Evolutionary conservation across 208 protist genomes (phyloP).

Genomic region (Wallacemonas collosoma): DNA sequence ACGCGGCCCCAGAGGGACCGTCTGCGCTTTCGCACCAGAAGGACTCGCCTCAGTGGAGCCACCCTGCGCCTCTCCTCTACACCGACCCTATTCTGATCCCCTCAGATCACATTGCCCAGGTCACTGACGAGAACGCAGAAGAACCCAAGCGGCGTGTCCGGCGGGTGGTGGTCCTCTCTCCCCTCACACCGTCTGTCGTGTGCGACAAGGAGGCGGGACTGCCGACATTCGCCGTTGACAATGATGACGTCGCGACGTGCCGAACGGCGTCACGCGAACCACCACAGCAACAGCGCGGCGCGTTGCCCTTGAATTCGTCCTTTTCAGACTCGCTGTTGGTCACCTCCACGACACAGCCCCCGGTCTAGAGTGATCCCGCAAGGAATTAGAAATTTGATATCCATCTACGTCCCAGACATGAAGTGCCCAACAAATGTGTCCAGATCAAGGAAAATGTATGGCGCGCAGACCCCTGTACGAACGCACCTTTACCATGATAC

Average conservation of each 20-base stretch:
- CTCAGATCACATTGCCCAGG: neutral
- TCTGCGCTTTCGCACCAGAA: neutral
- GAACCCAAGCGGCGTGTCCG: neutral
- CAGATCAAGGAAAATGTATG: too few relatives aligned
- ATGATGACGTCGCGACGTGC: neutral
- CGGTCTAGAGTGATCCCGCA: neutral
- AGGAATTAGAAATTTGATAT: neutral
- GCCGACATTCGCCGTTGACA: neutral
- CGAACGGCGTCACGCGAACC: too few relatives aligned
- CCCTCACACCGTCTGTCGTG: slow-evolving; percentile 17
- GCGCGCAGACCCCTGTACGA: too few relatives aligned
- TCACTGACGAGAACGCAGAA: neutral
- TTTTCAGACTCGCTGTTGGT: slow-evolving; percentile 14
- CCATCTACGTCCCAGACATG: neutral
- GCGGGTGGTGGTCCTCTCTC: slow-evolving; percentile 20
- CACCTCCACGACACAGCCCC: slow-evolving; percentile 2
- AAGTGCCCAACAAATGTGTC: neutral
- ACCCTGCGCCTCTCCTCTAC: neutral
- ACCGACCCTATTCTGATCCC: neutral
- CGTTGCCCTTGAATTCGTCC: neutral
- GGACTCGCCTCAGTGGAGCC: neutral
- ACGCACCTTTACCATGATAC: neutral
- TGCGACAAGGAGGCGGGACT: neutral
- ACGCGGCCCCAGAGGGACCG: too few relatives aligned
- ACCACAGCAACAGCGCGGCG: too few relatives aligned